These are phyloP conservation scores for Lithohypha guttulata DNA, from an alignment of 2,329 filamentous ascomycete species.

Conservation along the genomic window DNA sequence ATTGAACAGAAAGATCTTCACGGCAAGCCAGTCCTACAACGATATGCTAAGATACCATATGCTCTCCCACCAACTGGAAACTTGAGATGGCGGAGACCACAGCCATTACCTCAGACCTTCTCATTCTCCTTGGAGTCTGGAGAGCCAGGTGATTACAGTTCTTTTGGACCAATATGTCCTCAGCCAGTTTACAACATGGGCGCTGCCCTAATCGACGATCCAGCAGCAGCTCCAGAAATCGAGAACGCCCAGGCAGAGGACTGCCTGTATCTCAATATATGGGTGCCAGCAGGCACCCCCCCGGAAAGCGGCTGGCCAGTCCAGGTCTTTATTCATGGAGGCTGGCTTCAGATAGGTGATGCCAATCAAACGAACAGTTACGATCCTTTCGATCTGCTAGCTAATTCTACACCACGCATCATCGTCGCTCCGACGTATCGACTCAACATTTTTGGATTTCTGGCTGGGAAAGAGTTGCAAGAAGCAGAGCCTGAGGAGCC, in stretches of 20 bases:
- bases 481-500: slow-evolving; percentile 23
- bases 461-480: slow-evolving; percentile 32
- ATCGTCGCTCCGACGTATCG: slow-evolving; percentile 40
- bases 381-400: slow-evolving; percentile 36
- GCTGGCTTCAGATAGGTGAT: slow-evolving; percentile 40
- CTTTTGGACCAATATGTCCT: slow-evolving; percentile 31
- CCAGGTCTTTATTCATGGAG: slow-evolving; percentile 32
- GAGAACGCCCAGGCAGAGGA: slow-evolving; percentile 33
- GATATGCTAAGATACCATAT: slow-evolving; percentile 30
- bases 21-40: slow-evolving; percentile 21
- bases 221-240: slow-evolving; percentile 21
- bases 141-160: slow-evolving; percentile 29
- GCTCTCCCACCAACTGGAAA: slow-evolving; percentile 31
- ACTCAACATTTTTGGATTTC: slow-evolving; percentile 41
- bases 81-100: slow-evolving; percentile 31
- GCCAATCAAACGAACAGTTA: slow-evolving; percentile 33
- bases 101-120: slow-evolving; percentile 24
- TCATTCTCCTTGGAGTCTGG: slow-evolving; percentile 23
- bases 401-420: slow-evolving; percentile 25
- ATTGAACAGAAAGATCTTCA: slow-evolving; percentile 14
- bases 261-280: slow-evolving; percentile 41
- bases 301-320: slow-evolving; percentile 24
- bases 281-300: slow-evolving; percentile 30
- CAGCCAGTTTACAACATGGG: slow-evolving; percentile 27
- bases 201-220: slow-evolving; percentile 21